Base-by-base conservation (phyloP, 305 asterid species). In the Euphrasia arctica region DNA sequence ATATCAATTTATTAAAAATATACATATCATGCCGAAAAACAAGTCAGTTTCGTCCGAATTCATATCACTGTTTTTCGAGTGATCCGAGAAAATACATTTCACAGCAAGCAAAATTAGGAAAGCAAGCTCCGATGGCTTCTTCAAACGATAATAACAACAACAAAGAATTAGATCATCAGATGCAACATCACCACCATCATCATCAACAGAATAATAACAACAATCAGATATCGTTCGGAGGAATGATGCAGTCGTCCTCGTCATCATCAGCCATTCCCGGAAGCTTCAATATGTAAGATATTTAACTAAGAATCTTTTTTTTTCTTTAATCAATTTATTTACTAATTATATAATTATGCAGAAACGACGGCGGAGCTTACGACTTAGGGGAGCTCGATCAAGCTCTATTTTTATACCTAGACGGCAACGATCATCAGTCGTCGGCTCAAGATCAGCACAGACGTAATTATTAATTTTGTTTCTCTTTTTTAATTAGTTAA, bases 371-470 rank as follows among this genome's bases (percentile, higher is more conserved):
- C 4, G 81, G 80, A 60, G 78, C 85, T 3, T 87, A 82, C 70
- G 97, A 89, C 61, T 52, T 89, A 78, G 90, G 87, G 9, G 96
- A 89, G 56, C 76, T 92, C 50, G 98, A 92, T 79, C 96, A 90
- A 74, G 90, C 96, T 18, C 83, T 92, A 41, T 80, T 82, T 56
- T 64, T 85, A 25, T 87, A 83, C 63, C 79, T 87, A 7, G 91
- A 89, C 63, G 78, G 89, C 62, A 92, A 85, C 71, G 95, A 82
- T 64, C 82, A 58, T 1, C 62, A 80, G 43, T 74, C 93, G 9
- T 72, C 93, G 9, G 62, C 85, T 68, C 90, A 81, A 67, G 91
- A 54, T 22, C 15, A 90, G 1, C 86, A 79, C 48, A 80, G 83
- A 74, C 93, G 96, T 85, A 76, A 75, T 25, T 54, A 25, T 15